phyloP scores from a whole-genome alignment of 2,329 filamentous ascomycete species.

The Fusarium hainanense region DNA sequence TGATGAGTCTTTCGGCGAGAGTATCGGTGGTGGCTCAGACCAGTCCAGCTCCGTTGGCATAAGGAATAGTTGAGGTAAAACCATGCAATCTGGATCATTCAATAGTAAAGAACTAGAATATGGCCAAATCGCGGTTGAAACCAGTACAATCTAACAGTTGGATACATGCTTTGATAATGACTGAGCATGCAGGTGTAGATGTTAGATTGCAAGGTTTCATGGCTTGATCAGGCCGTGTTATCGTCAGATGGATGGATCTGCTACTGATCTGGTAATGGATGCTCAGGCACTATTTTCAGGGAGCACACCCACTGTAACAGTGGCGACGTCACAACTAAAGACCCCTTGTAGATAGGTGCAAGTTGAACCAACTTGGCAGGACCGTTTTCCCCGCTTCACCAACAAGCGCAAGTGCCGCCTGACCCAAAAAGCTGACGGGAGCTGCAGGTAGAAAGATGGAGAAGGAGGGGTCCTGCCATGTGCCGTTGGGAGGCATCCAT shows the following conservation, averaged over 20 bases:
- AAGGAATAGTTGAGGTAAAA: background rate
- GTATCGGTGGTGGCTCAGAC: constrained; percentile 17
- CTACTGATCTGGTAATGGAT: background rate
- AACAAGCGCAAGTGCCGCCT: constrained; percentile 22
- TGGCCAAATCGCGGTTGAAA: background rate
- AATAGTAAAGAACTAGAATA: background rate
- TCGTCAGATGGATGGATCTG: background rate
- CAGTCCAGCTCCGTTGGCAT: background rate
- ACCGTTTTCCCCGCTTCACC: constrained; percentile 20
- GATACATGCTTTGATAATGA: background rate
- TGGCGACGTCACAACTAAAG: constrained; percentile 25
- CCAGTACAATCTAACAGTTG: background rate
- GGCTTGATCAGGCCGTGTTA: background rate
- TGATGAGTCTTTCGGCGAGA: constrained; percentile 36
- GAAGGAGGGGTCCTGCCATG: constrained; percentile 37
- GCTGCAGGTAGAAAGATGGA: constrained; percentile 16
- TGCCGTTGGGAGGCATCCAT: constrained; percentile 12
- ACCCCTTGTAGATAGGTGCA: constrained; percentile 7
- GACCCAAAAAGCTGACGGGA: constrained; percentile 36
- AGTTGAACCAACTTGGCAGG: constrained; percentile 3
- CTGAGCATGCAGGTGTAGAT: background rate
- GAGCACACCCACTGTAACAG: constrained; percentile 3
- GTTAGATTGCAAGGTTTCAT: background rate
- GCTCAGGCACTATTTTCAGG: background rate
- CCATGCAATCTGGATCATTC: background rate